Conservation (phyloP, 768 basidiomycete genomes). For the Boletus pseudo-olivaceus region DNA sequence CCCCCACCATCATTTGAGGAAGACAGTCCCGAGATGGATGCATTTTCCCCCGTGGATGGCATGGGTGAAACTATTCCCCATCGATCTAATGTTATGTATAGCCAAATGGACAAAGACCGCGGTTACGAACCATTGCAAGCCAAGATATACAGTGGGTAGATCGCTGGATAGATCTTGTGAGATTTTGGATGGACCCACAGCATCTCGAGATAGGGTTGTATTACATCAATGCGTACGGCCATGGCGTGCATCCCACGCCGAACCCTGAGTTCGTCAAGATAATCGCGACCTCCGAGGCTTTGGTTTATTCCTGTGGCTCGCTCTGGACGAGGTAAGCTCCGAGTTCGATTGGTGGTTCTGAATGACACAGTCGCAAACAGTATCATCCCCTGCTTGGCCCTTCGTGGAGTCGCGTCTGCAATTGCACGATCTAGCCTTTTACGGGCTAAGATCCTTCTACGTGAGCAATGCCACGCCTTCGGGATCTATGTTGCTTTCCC, state of each 20-base stretch:
- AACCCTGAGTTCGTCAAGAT: conserved; percentile 75
- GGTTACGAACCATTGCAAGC: conserved; percentile 55
- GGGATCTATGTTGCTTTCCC: not conserved
- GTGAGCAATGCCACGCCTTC: conserved; percentile 44
- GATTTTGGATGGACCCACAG: not conserved
- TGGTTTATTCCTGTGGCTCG: conserved; percentile 93
- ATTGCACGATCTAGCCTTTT: conserved; percentile 73
- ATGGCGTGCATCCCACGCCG: conserved; percentile 87
- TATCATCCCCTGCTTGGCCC: conserved; percentile 87
- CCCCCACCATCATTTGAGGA: conserved; percentile 28
- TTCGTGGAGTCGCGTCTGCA: conserved; percentile 72
- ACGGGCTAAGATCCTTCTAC: conserved; percentile 77
- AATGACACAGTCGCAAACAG: conserved; percentile 34
- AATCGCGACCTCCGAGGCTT: conserved; percentile 55
- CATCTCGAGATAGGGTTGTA: conserved; percentile 53
- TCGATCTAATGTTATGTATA: conserved; percentile 65
- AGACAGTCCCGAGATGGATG: conserved; percentile 32
- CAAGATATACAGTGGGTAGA: conserved; percentile 57
- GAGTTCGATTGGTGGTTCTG: conserved; percentile 3
- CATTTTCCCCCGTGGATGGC: conserved; percentile 50
- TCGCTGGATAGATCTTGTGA: conserved; percentile 16
- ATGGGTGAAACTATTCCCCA: conserved; percentile 46
- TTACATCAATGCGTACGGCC: conserved; percentile 89
- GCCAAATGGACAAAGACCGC: conserved; percentile 45
- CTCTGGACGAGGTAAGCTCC: conserved; percentile 80